phyloP scores from a whole-genome alignment of 352 stramenopile genomes.

The Globisporangium echinulatum region DNA sequence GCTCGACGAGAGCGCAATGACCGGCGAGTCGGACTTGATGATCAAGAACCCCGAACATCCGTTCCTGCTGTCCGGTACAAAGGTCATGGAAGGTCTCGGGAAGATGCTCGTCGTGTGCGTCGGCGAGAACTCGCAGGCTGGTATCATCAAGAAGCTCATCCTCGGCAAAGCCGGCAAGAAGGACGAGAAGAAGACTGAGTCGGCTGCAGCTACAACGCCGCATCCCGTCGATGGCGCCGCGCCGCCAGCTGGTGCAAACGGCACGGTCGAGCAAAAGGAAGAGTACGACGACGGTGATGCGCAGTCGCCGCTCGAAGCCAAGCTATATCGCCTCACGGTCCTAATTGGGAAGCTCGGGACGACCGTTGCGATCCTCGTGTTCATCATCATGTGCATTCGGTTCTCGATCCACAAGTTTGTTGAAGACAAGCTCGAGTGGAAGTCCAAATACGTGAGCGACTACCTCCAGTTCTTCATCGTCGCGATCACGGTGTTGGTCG shows the following conservation, averaged over 20 bases:
- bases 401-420: constrained; percentile 63
- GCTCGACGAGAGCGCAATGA: constrained; percentile 90
- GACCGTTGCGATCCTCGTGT: constrained; percentile 62
- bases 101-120: constrained; percentile 93
- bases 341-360: constrained; percentile 83
- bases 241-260: constrained; percentile 57
- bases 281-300: constrained; percentile 49
- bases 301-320: constrained; percentile 77
- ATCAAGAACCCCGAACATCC: constrained; percentile 81
- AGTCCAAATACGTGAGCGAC: constrained; percentile 45
- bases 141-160: constrained; percentile 89
- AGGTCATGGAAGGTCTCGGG: constrained; percentile 89
- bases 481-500: constrained; percentile 90
- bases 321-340: constrained; percentile 79
- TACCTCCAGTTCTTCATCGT: constrained; percentile 86
- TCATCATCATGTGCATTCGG: constrained; percentile 70
- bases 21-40: constrained; percentile 88
- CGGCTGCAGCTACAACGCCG: constrained; percentile 6
- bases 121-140: constrained; percentile 89
- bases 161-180: constrained; percentile 56
- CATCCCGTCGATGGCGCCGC: constrained; percentile 6
- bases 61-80: constrained; percentile 93
- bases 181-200: constrained; percentile 41
- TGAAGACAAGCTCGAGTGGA: constrained; percentile 31
- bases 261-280: constrained; percentile 66